Evolutionary conservation across 2,329 filamentous ascomycete species (phyloP), one percentile per base, ranked within the genome.

Genomic region (Laburnicola sp.): DNA sequence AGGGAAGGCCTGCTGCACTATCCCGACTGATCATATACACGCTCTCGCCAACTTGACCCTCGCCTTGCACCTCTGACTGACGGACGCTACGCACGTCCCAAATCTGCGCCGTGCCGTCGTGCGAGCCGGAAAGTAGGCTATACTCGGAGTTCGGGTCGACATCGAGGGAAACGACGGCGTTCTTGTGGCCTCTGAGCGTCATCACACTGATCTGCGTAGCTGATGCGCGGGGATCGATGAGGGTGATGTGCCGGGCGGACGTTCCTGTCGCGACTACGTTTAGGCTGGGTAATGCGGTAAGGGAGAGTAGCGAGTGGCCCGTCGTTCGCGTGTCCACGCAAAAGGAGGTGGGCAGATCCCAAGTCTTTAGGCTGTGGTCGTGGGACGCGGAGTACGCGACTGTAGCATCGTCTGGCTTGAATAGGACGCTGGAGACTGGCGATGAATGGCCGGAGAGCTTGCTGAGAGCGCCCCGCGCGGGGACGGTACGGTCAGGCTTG

Each of bases 361-460:
- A 88, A 0, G 94, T 97, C 58, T 87, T 87, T 62, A 97, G 79
- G 1, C 89, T 89, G 78, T 96, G 92, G 76, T 99, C 95, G 76
- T 89, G 88, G 16, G 91, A 96, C 22, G 86, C 85, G 1, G 91
- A 93, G 79, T 99, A 97, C 40, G 89, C 93, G 35, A 97, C 90
- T 10, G 90, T 96, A 8, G 86, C 76, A 74, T 97, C 93, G 47
- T 84, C 81, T 3, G 87, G 87, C 74, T 96, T 90, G 78, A 99
- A 97, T 41, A 91, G 81, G 32, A 87, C 88, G 47, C 87, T 88
- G 1, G 89, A 89, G 38, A 92, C 90, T 38, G 88, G 82, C 8
- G 85, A 82, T 49, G 83, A 83, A 80, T 97, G 87, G 46, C 85
- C 83, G 11, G 82, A 76, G 51, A 96, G 81, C 47, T 95, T 78